phyloP scores from a whole-genome alignment of 106 monocot genomes.

The Dactylorhiza incarnata region DNA sequence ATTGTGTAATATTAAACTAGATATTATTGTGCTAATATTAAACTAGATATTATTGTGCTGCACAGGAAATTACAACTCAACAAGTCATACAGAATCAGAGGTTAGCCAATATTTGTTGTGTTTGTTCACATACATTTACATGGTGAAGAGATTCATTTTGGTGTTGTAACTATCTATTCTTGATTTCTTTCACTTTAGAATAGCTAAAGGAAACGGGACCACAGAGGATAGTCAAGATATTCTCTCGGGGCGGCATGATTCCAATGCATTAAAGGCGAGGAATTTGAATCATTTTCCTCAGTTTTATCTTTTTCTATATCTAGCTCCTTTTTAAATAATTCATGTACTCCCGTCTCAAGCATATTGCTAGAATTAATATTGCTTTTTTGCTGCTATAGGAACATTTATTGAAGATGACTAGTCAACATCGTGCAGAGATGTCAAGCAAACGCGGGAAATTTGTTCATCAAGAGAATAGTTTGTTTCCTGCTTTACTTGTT shows the following conservation, averaged over 20 bases:
- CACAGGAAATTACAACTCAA: conserved; percentile 80
- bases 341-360: not conserved
- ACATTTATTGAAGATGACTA: conserved; percentile 76
- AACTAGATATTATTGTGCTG: conserved; percentile 16
- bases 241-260: conserved; percentile 60
- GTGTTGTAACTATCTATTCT: not conserved
- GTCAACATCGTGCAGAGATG: conserved; percentile 81
- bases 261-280: conserved; percentile 72
- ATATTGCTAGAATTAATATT: conserved; percentile 6
- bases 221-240: conserved; percentile 52
- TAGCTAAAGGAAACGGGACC: conserved; percentile 33
- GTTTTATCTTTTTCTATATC: not conserved
- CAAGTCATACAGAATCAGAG: conserved; percentile 84
- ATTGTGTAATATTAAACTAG: conserved; percentile 13
- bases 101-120: conserved; percentile 21
- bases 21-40: conserved; percentile 17
- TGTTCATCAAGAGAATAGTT: conserved; percentile 49
- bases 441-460: conserved; percentile 66
- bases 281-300: not conserved
- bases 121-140: not conserved
- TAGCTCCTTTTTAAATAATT: not conserved
- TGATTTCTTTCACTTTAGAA: conserved; percentile 20
- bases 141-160: too few species aligned
- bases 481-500: conserved; percentile 7
- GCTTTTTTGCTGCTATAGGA: conserved; percentile 32